phyloP scores from a whole-genome alignment of 257 asterid genomes.

The Cinchona pubescens region DNA sequence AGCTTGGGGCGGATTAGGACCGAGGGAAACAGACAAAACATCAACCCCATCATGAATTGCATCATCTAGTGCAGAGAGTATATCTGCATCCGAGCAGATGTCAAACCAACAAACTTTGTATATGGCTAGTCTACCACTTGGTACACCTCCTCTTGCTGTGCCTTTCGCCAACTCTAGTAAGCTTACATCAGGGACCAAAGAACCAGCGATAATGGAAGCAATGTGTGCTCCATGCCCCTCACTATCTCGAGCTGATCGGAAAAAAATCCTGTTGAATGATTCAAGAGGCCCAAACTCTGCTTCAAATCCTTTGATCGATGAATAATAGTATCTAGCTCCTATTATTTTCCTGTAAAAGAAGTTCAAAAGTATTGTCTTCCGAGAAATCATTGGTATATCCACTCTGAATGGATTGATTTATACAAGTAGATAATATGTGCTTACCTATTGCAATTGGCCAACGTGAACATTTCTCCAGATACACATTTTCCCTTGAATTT shows the following conservation, averaged over 20 bases:
- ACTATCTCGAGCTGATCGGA: constrained; percentile 54
- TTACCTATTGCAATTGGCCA: constrained; percentile 50
- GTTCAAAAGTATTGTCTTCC: not conserved
- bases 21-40: constrained; percentile 60
- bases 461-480: constrained; percentile 48
- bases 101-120: constrained; percentile 62
- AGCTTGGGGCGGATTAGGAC: constrained; percentile 38
- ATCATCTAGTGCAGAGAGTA: constrained; percentile 60
- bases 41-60: constrained; percentile 68
- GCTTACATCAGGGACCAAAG: constrained; percentile 42
- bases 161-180: constrained; percentile 59
- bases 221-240: constrained; percentile 75
- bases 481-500: constrained; percentile 55
- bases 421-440: too few relatives aligned
- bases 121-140: constrained; percentile 56
- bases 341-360: constrained; percentile 43
- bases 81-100: constrained; percentile 56
- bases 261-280: constrained; percentile 35
- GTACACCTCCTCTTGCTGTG: constrained; percentile 64
- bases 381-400: not conserved
- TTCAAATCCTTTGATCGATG: constrained; percentile 41
- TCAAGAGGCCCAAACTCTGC: constrained; percentile 42
- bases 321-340: constrained; percentile 60
- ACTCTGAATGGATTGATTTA: too few relatives aligned
- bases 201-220: constrained; percentile 63